phyloP scores from a whole-genome alignment of 2,329 filamentous ascomycete genomes.

The Lasiodiplodia hormozganensis region DNA sequence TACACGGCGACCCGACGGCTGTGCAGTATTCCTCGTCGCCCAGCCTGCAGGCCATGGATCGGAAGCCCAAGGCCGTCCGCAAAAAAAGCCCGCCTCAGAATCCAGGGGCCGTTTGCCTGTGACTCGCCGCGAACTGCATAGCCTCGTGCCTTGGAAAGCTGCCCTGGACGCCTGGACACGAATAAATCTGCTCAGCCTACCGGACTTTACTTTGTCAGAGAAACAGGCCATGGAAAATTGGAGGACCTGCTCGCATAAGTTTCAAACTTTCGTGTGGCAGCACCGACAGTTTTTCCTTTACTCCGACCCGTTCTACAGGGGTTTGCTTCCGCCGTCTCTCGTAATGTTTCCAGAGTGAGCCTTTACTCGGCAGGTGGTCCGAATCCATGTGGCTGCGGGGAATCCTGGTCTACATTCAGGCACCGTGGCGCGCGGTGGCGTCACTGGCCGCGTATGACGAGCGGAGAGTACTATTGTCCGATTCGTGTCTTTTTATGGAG shows the following conservation, averaged over 20 bases:
- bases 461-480: conserved; percentile 22
- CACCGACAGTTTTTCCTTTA: neutral
- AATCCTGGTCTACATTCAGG: conserved; percentile 21
- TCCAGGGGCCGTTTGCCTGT: neutral
- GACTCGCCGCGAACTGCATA: neutral
- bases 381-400: conserved; percentile 14
- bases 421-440: conserved; percentile 7
- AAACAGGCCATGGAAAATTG: neutral
- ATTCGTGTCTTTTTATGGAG: conserved; percentile 26
- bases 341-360: neutral
- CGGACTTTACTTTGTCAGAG: neutral
- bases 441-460: conserved; percentile 13
- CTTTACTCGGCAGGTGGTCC: neutral
- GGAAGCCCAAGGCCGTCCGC: neutral
- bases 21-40: conserved; percentile 14
- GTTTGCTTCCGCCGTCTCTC: neutral
- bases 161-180: neutral
- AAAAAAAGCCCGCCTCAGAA: neutral
- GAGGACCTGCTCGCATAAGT: neutral
- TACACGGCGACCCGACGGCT: neutral
- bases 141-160: neutral
- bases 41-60: neutral
- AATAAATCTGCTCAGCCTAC: neutral
- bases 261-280: neutral
- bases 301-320: neutral